Conservation (phyloP, 257 asterid genomes). For the Nyctanthes arbortristis region DNA sequence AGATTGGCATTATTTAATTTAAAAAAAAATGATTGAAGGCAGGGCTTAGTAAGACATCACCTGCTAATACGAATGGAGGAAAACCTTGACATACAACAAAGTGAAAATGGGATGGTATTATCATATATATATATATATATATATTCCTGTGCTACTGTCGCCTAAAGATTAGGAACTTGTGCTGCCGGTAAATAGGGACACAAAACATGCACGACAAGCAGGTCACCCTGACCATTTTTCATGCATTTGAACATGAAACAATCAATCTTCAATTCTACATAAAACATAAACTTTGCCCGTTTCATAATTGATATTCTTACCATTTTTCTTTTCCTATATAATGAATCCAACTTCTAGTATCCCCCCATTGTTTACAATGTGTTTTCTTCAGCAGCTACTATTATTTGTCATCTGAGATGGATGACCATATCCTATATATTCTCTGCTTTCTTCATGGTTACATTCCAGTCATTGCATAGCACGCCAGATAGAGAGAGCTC, state of each 20-base stretch:
- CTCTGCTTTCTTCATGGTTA: constrained; percentile 15
- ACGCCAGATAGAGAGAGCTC: constrained; percentile 26
- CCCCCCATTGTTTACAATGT: constrained; percentile 58
- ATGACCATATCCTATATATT: background rate
- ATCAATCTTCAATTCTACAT: constrained; percentile 33
- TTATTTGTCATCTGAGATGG: constrained; percentile 22
- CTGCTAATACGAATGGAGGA: background rate
- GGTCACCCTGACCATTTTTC: background rate
- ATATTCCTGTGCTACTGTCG: background rate
- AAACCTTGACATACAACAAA: background rate
- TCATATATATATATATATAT: too few relatives aligned
- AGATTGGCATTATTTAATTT: too few relatives aligned
- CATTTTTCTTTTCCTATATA: constrained; percentile 36
- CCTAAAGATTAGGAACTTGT: background rate
- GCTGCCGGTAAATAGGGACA: background rate
- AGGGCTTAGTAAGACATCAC: too few relatives aligned
- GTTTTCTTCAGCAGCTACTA: constrained; percentile 48
- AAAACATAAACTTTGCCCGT: constrained; percentile 21
- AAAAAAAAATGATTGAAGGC: too few relatives aligned
- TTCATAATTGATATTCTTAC: constrained; percentile 29
- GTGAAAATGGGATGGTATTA: background rate
- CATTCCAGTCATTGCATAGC: constrained; percentile 1
- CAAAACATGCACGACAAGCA: background rate
- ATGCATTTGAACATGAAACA: constrained; percentile 25
- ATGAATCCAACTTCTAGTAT: constrained; percentile 34